Evolutionary conservation across 345 rosid species (phyloP), one percentile per base, ranked within the genome.

Genomic region (Gossypium herbaceum): DNA sequence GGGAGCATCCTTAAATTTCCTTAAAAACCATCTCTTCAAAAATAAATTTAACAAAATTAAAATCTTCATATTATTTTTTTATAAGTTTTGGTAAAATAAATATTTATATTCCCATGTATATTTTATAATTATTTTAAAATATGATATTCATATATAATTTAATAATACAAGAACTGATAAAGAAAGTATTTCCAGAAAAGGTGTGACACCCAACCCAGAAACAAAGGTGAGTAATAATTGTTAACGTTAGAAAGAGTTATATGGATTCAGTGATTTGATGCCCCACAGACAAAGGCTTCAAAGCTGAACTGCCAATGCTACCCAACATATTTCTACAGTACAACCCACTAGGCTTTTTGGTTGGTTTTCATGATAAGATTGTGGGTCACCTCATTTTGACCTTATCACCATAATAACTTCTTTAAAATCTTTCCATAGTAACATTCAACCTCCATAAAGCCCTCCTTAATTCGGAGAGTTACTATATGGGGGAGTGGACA

Each of bases 1-100:
- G 84, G 92, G 85, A 81, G 85, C 88, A 85, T 59, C 81, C 69
- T 5, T 20, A 20, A 9, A 20, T 19, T 19, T 56, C 51, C 58
- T 5, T 17, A 34, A 34, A 34, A 34, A 5, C 7, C 41, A 34
- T 34, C 41, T 34, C 41, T 5, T 34, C 41, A 34, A 34, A 34
- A 34, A 34, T 34, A 2, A 34, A 5, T 34, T 34, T 34, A 34
- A 34, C 41, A 34, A 34, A 34, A 34, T 34, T 34, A 34, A 34
- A 34, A 34, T 34, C 41, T 34, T 34, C 41, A 1, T 34, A 34
- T 34, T 34, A 4, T 4, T 34, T 4, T 34, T 34, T 34, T 34
- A 4, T 34, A 34, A 34, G 41, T 34, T 34, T 34, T 34, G 41
- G 1, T 34, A 6, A 34, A 34, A 34, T 34, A 34, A 34, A 16